These are phyloP conservation scores for Fusarium torreyae DNA, from an alignment of 2,329 filamentous ascomycete species.

Conservation along the genomic window DNA sequence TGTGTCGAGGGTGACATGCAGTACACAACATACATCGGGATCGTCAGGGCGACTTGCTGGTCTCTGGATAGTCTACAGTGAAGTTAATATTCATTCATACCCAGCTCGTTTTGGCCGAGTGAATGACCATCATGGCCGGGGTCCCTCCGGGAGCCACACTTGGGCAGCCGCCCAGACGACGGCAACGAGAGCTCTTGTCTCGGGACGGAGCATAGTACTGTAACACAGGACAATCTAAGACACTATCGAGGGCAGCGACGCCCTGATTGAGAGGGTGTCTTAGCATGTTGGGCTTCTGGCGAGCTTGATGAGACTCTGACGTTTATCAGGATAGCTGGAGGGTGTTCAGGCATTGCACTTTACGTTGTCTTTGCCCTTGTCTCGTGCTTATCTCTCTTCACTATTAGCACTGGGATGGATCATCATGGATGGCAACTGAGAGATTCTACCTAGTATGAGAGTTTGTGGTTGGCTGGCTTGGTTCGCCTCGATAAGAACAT, in stretches of 20 bases:
- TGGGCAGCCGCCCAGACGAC: constrained; percentile 27
- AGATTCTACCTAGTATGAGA: constrained; percentile 7
- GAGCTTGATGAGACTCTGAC: constrained; percentile 28
- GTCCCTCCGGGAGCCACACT: constrained; percentile 27
- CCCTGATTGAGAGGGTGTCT: constrained; percentile 8
- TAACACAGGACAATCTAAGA: constrained; percentile 4
- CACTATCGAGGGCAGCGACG: not conserved
- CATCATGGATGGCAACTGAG: not conserved
- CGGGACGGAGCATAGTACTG: not conserved
- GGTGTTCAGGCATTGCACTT: constrained; percentile 2
- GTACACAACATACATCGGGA: constrained; percentile 13
- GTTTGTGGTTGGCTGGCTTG: constrained; percentile 21
- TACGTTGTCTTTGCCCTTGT: not conserved
- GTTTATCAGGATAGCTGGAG: constrained; percentile 15
- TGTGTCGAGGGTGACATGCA: not conserved
- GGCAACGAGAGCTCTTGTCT: not conserved
- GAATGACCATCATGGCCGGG: constrained; percentile 15
- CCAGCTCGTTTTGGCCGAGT: constrained; percentile 29
- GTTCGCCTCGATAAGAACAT: constrained; percentile 36
- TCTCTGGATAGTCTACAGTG: constrained; percentile 5
- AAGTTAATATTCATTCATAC: constrained; percentile 6
- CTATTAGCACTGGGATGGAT: constrained; percentile 11
- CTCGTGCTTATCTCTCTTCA: constrained; percentile 14
- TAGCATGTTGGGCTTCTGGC: constrained; percentile 4
- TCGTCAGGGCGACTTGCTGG: constrained; percentile 29